These are phyloP conservation scores for Scedosporium aurantiacum DNA, from an alignment of 2,329 filamentous ascomycete species.

Conservation along the genomic window DNA sequence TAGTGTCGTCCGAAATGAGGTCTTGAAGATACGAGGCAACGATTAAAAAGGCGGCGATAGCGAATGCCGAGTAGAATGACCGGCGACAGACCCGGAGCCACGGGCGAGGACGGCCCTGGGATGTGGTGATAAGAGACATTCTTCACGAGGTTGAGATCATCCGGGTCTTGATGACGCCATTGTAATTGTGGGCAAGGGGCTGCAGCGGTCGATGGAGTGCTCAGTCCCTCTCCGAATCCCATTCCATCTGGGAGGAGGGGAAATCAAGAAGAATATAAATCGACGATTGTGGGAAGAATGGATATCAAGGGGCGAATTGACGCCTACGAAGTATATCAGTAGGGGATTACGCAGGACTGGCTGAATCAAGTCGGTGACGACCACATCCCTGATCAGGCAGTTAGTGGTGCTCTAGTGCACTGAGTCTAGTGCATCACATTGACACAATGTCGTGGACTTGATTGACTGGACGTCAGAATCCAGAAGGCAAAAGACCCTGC, in stretches of 20 bases:
- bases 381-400: background rate
- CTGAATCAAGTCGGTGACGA: background rate
- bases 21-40: slow-evolving; percentile 30
- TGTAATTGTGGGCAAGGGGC: background rate
- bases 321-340: background rate
- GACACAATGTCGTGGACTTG: background rate
- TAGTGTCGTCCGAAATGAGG: slow-evolving; percentile 7
- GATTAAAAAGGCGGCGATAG: slow-evolving; percentile 34
- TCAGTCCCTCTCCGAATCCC: background rate
- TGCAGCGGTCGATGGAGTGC: background rate
- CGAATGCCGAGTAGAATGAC: slow-evolving; percentile 37
- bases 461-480: background rate
- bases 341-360: background rate
- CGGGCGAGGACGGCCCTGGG: slow-evolving; percentile 15
- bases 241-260: background rate
- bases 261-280: background rate
- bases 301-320: background rate
- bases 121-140: background rate
- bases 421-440: too few species aligned
- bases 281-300: background rate
- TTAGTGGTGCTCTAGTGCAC: too few species aligned
- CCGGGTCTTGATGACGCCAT: background rate
- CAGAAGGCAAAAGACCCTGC: too few species aligned
- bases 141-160: background rate
- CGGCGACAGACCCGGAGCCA: slow-evolving; percentile 24